phyloP scores from a whole-genome alignment of 768 basidiomycete species.

The Suillus decipiens region DNA sequence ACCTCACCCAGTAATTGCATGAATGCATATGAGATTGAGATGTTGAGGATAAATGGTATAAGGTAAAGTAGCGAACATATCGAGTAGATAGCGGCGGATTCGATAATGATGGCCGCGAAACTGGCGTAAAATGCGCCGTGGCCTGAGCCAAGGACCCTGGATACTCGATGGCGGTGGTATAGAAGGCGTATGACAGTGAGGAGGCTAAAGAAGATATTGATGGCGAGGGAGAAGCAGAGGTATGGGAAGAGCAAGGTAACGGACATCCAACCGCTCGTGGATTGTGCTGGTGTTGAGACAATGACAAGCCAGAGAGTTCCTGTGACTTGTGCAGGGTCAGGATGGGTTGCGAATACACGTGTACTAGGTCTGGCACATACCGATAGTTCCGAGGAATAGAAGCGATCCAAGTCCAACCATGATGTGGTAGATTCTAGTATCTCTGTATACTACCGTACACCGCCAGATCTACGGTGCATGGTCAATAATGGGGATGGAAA shows the following conservation, averaged over 20 bases:
- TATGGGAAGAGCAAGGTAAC: conserved; percentile 35
- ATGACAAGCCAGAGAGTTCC: conserved; percentile 32
- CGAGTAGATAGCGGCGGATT: conserved; percentile 37
- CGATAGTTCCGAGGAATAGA: conserved; percentile 28
- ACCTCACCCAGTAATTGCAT: conserved; percentile 33
- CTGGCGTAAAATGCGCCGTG: conserved; percentile 32
- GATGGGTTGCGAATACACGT: neutral
- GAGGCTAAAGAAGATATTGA: conserved; percentile 33
- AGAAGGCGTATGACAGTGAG: conserved; percentile 35
- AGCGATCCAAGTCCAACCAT: conserved; percentile 21
- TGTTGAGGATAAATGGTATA: conserved; percentile 26
- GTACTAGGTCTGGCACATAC: conserved; percentile 14
- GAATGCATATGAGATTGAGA: conserved; percentile 29
- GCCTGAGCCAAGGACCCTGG: conserved; percentile 27
- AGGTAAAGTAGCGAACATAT: conserved; percentile 35
- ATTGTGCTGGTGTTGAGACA: conserved; percentile 25
- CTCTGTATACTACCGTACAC: conserved; percentile 33
- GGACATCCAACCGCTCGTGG: conserved; percentile 29
- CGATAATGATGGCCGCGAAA: conserved; percentile 36
- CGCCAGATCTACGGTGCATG: conserved; percentile 29
- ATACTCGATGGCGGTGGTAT: conserved; percentile 28
- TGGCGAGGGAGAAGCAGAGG: conserved; percentile 33
- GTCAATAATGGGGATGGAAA: conserved; percentile 1
- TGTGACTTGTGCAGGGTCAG: conserved; percentile 22
- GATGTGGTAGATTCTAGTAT: conserved; percentile 22